Base-by-base conservation (phyloP, 768 basidiomycete genomes). In the Omphalotus guepiniiformis region DNA sequence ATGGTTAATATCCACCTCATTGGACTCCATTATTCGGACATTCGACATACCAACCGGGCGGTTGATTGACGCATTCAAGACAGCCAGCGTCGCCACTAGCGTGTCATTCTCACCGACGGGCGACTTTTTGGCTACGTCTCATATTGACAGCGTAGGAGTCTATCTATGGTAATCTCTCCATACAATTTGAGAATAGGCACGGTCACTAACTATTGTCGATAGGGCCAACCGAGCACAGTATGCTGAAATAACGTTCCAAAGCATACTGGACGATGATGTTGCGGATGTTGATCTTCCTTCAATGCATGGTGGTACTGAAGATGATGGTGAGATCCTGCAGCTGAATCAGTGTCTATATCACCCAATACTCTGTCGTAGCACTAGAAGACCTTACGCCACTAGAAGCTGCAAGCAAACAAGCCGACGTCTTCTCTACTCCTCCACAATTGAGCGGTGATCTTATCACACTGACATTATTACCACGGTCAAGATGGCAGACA, bases 221-320 rank as follows among this genome's bases (percentile, higher is more conserved):
- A 93, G 88, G 93, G 92, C 94, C 11, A 98, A 99, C 65, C 83
- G 93, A 40, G 93, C 94, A 8, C 96, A 97, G 61, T 97, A 93
- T 62, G 65, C 84, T 0, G 88, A 95, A 50, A 78, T 96, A 15
- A 74, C 92, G 2, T 81, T 94, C 63, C 80, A 83, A 47, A 82
- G 80, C 44, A 77, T 97, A n/a, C 65, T 72, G 6, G 90, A 95
- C 48, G 81, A 84, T 27, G 84, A 89, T 48, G 67, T 93, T 6
- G 67, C 71, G 6, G 83, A 87, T 29, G 77, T 84, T 9, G 62
- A 75, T 1, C 70, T 98, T 46, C 95, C 96, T 5, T 85, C 85
- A 0, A 82, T 96, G 67, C 90, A 93, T 60, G 93, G 85, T 4
- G 68, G 76, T 6, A 75, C 74, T 6, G 91, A 92, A 57, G 93